phyloP scores from a whole-genome alignment of 768 basidiomycete genomes.

The Astraeus odoratus region DNA sequence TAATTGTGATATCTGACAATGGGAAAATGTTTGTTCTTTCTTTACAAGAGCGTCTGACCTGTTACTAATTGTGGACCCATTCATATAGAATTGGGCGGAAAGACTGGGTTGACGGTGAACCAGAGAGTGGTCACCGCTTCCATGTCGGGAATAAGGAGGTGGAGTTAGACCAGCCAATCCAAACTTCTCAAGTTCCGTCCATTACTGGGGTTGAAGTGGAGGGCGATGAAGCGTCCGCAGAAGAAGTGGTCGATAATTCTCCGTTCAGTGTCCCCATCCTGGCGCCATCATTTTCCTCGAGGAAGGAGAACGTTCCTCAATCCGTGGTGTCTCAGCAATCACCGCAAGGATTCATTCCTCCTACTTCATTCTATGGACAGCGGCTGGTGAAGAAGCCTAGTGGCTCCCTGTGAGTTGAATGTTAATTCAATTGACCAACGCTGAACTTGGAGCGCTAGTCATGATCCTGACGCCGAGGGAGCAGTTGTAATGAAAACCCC shows the following conservation, averaged over 20 bases:
- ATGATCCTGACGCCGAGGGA: conserved; percentile 68
- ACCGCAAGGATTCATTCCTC: conserved; percentile 37
- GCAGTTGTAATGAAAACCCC: conserved; percentile 87
- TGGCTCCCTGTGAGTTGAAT: conserved; percentile 40
- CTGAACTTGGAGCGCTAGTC: conserved; percentile 33
- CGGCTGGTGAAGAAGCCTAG: conserved; percentile 24
- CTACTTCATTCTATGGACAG: conserved; percentile 58
- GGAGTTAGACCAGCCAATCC: conserved; percentile 48
- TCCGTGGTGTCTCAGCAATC: conserved; percentile 4
- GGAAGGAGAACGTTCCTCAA: conserved; percentile 18
- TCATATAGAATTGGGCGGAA: conserved; percentile 52
- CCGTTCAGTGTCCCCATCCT: background rate
- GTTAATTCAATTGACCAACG: background rate
- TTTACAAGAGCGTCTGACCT: background rate
- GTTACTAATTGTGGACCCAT: conserved; percentile 4
- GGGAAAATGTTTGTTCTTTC: conserved; percentile 51
- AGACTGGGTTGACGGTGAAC: conserved; percentile 50
- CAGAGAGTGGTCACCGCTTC: conserved; percentile 33
- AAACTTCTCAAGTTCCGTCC: conserved; percentile 45
- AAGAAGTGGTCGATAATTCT: conserved; percentile 6
- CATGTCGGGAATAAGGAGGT: conserved; percentile 56
- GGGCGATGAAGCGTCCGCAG: conserved; percentile 15
- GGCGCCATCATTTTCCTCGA: conserved; percentile 5
- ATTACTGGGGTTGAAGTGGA: conserved; percentile 29
- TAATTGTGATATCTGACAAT: conserved; percentile 60